Evolutionary conservation across 176 grass and related monocot genomes (phyloP).

Genomic region (Sorghum bicolor): DNA sequence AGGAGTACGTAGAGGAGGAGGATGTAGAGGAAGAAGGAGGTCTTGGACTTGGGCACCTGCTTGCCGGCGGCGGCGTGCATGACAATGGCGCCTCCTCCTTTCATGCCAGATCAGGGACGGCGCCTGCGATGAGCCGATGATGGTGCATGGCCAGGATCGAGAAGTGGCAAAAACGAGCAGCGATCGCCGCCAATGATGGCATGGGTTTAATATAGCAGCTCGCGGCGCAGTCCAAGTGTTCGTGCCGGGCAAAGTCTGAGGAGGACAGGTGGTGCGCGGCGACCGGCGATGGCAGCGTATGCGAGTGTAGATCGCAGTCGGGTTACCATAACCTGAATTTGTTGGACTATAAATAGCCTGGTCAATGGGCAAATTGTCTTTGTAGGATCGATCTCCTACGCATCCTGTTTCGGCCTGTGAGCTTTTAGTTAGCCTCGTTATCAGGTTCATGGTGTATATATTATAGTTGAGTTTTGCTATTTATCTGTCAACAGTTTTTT

Average conservation of each 20-base stretch:
- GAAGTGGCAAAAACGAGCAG: conserved; percentile 4
- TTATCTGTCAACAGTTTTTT: too few species aligned
- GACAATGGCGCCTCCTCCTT: conserved; percentile 39
- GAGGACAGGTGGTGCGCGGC: neutral
- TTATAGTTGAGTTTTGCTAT: too few species aligned
- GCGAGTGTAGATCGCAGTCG: neutral
- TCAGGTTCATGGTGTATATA: too few species aligned
- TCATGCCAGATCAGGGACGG: conserved; percentile 23
- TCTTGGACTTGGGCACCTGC: conserved; percentile 2
- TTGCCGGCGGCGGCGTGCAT: conserved; percentile 13
- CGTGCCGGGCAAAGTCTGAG: neutral
- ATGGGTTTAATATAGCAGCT: neutral
- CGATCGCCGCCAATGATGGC: neutral
- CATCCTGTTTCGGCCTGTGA: too few species aligned
- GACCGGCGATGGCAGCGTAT: neutral
- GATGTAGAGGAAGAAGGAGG: conserved; percentile 30
- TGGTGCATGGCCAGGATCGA: neutral
- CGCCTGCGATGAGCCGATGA: neutral
- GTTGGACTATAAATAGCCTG: neutral
- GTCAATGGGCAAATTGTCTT: neutral
- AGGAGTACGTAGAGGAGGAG: conserved; percentile 45
- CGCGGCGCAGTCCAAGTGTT: neutral
- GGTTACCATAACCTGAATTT: neutral
- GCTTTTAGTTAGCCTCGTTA: too few species aligned
- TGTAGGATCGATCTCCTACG: neutral